Base-by-base conservation (phyloP, 2,329 filamentous ascomycete species). In the Diaporthe destruens region DNA sequence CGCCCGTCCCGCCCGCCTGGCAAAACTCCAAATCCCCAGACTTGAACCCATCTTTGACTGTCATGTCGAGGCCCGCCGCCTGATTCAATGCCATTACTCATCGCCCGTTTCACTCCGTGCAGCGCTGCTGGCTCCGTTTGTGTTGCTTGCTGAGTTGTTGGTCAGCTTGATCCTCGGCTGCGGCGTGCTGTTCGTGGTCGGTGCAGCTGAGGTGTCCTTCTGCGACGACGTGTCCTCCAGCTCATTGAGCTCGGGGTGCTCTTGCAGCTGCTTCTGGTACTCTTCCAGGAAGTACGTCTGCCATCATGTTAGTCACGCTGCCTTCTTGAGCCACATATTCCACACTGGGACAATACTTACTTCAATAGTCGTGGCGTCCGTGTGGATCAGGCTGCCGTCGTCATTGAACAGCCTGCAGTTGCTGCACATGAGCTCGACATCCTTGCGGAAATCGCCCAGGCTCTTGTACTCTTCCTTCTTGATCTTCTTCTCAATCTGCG, bases 351-450 rank as follows among this genome's bases (percentile, higher is more conserved):
- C 25, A 54, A 49, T 20, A 23, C 91, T 85, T 85, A 97, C 95
- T 88, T 98, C 94, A 83, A 99, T 98, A 70, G 93, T 87, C 81
- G 95, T 95, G 65, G 96, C 96, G 86, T 99, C 96, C 79, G 94
- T 89, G 84, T 95, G 98, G 69, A 99, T 88, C 78, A 97, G 86
- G 82, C 95, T 98, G 72, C 92, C 93, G 80, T 98, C 96, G 83
- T 99, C 97, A 79, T 99, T 99, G 86, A 97, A 99, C 3, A 93
- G 96, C 81, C 94, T 90, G 76, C 96, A 98, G 82, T 99, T 99
- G 80, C 89, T 91, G 81, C 95, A 96, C 82, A 99, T 89, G 75
- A 96, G 84, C 66, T 91, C 90, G 75, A 99, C 91, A 79, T 99
- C 97, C 76, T 89, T 90, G 71, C 91, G 89, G 87, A 99, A 90